phyloP scores from a whole-genome alignment of 148 eudicot species.

The Vaccinium corymbosum region DNA sequence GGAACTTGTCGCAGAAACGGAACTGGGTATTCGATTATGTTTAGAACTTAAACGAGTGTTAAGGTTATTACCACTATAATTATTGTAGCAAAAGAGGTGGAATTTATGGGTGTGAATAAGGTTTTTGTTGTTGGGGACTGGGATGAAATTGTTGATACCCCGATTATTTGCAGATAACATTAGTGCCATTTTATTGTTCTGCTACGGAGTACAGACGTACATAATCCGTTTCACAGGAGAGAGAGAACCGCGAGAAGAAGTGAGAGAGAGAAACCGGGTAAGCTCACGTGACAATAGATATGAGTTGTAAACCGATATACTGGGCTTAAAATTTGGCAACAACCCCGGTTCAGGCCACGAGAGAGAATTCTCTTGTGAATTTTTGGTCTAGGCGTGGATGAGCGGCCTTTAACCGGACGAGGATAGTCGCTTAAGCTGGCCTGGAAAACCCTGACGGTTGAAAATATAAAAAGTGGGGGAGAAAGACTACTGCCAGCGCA shows the following conservation, averaged over 20 bases:
- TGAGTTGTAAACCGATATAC: too few relatives aligned
- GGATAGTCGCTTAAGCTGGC: too few relatives aligned
- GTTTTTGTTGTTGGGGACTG: not conserved
- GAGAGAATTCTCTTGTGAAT: too few relatives aligned
- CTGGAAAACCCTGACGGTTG: too few relatives aligned
- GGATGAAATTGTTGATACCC: not conserved
- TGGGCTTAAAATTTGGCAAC: too few relatives aligned
- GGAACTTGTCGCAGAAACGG: constrained; percentile 8
- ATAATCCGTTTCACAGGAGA: not conserved
- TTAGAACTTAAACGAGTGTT: not conserved
- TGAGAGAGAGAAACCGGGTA: too few relatives aligned
- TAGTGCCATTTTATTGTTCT: not conserved
- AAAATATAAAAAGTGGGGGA: not conserved
- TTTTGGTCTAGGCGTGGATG: too few relatives aligned
- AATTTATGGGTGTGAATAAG: not conserved
- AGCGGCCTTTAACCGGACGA: too few relatives aligned
- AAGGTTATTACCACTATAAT: not conserved
- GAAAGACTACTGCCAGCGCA: not conserved
- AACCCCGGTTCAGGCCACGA: too few relatives aligned
- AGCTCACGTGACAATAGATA: not conserved
- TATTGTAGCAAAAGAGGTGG: not conserved
- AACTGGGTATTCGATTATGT: not conserved
- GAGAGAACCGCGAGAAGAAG: not conserved
- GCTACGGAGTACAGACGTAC: too few relatives aligned
- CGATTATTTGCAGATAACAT: not conserved